These are phyloP conservation scores for Fusarium camptoceras DNA, from an alignment of 2,329 filamentous ascomycete species.

Conservation along the genomic window DNA sequence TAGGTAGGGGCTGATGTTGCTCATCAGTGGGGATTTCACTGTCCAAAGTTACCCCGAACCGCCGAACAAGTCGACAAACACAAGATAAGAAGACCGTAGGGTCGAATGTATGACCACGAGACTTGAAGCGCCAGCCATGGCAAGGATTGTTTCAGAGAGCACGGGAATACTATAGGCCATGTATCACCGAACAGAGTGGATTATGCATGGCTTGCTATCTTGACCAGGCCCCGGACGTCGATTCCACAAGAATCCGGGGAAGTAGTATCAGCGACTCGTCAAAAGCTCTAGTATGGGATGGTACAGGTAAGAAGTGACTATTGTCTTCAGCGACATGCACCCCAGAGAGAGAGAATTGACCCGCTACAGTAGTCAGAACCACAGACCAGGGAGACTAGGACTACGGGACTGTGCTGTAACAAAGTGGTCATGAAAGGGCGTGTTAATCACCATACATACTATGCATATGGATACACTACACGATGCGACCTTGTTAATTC, in stretches of 20 bases:
- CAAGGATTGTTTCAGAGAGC: not conserved
- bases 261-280: slow-evolving; percentile 17
- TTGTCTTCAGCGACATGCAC: slow-evolving; percentile 22
- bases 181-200: not conserved
- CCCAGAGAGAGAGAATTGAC: slow-evolving; percentile 15
- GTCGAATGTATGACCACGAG: slow-evolving; percentile 11
- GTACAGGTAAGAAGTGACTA: slow-evolving; percentile 12
- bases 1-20: not conserved
- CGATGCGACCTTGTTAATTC: slow-evolving; percentile 24
- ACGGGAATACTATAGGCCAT: not conserved
- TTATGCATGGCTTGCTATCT: slow-evolving; percentile 8
- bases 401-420: not conserved
- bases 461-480: slow-evolving; percentile 5
- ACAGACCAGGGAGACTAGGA: slow-evolving; percentile 4
- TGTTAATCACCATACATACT: not conserved
- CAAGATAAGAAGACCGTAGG: slow-evolving; percentile 12
- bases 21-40: slow-evolving; percentile 3
- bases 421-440: slow-evolving; percentile 22
- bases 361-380: slow-evolving; percentile 11
- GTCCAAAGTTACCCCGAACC: slow-evolving; percentile 11
- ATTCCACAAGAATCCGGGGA: slow-evolving; percentile 28
- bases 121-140: not conserved
- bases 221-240: not conserved
- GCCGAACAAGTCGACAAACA: not conserved
- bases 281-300: slow-evolving; percentile 15